Base-by-base conservation (phyloP, 306 rosid species). In the Dryas drummondii region DNA sequence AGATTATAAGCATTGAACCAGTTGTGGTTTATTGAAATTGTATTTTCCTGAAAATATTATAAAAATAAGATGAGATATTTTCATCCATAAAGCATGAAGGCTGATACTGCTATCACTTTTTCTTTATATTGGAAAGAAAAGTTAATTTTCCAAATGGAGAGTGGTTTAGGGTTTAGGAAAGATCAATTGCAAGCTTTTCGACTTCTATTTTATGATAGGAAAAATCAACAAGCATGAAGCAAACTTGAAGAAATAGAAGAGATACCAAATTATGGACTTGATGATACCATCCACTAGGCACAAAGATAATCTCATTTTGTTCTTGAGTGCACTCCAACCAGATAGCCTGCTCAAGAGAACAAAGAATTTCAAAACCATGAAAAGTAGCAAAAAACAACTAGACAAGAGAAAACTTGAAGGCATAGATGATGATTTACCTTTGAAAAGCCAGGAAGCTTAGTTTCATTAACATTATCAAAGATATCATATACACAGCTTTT, bases 271-370 rank as follows among this genome's bases (percentile, higher is more conserved):
- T 94, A 81, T 90, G 90, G 80, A 94, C 99, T 84, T 94, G 97
- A 86, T 94, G 99, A 80, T 88, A 94, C 99, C 99, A 94, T 70
- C 99, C 96, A 1, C 97, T 92, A 22, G 97, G 99, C 70, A 92
- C 97, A 86, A 94, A 94, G 76, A 94, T 90, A 75, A 88, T 76
- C 87, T 92, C 97, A 74, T 93, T 90, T n/a, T 82, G 88, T 77
- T 90, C 97, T 87, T 92, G 99, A 55, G 66, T 87, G 82, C 93
- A 90, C 76, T 94, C 97, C 84, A 94, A 79, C 99, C 97, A 92
- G 74, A 76, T 73, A 79, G 96, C 87, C 99, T 94, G 87, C 80
- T 72, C 68, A 60, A 56, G 44, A 45, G 45, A 80, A 75, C 44
- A 74, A 15, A 72, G 45, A 70, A 27, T 46, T 44, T 5, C n/a